phyloP scores from a whole-genome alignment of 768 basidiomycete species.

The Tricholoma bakamatsutake region DNA sequence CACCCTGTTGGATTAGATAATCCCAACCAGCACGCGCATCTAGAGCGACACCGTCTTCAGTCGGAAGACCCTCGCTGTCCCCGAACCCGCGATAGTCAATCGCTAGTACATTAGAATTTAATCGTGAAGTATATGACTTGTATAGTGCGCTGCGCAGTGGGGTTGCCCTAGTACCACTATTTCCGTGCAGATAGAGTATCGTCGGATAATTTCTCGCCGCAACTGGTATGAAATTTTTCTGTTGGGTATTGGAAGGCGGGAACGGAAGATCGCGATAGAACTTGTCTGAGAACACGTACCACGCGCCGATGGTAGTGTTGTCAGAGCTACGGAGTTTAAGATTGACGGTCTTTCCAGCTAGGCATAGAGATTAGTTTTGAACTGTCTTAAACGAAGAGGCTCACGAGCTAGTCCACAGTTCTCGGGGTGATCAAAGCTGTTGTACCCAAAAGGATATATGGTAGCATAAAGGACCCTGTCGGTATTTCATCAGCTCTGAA shows the following conservation, averaged over 20 bases:
- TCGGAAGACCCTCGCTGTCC: constrained; percentile 61
- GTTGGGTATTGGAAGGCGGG: constrained; percentile 31
- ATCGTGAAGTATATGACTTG: constrained; percentile 40
- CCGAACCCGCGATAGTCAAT: constrained; percentile 77
- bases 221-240: constrained; percentile 20
- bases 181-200: constrained; percentile 69
- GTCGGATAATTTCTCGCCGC: constrained; percentile 41
- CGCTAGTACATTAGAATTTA: constrained; percentile 55
- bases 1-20: constrained; percentile 49
- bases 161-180: constrained; percentile 58
- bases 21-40: constrained; percentile 65
- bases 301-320: constrained; percentile 59
- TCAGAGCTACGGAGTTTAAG: constrained; percentile 55
- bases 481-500: not conserved
- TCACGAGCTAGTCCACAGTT: constrained; percentile 37
- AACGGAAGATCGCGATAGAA: constrained; percentile 35
- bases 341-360: constrained; percentile 60
- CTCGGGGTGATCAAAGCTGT: constrained; percentile 34
- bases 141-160: constrained; percentile 48
- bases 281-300: constrained; percentile 55
- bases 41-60: constrained; percentile 47
- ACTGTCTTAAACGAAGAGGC: constrained; percentile 7
- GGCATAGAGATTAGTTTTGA: not conserved
- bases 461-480: constrained; percentile 33
- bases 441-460: constrained; percentile 29